Evolutionary conservation across 2,329 filamentous ascomycete genomes (phyloP), one percentile per base, ranked within the genome.

Genomic region (Drechslera avenae): DNA sequence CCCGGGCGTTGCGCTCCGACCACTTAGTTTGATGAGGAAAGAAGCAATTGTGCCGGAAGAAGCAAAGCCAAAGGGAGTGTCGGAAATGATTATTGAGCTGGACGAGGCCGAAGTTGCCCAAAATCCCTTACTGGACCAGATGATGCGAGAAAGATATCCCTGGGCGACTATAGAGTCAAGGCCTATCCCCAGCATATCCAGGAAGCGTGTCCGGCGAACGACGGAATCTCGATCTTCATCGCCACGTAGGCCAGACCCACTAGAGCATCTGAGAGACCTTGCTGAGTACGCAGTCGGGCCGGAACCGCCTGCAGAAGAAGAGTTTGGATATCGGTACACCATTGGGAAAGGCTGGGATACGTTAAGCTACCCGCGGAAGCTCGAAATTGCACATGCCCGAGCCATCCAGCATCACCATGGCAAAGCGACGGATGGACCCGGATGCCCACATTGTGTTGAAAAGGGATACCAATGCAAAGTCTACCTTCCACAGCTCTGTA

Each of bases 371-470:
- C 3, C 23, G 12, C 8, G 23, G 10, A 56, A 51, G 13, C 10
- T 53, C 5, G 34, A 46, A 14, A 36, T 58, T 33, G 56, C 56
- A 12, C 52, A 56, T 28, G 56, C 52, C 28, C 42, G 49, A 36
- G 42, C 44, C 7, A 58, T 58, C 10, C 56, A 56, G 21, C 6
- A 33, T 12, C 28, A 17, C 12, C 50, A 48, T 33, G 49, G 56
- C 17, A 42, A 41, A 19, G 31, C 18, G 14, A 33, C 39, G 12
- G 30, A 46, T 31, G 39, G 32, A n/a, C 21, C 13, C 28, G 33
- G 36, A 23, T 49, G 52, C n/a, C 44, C 46, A 12, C 40, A 37
- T 7, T 58, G 52, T 39, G 19, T 32, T 16, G 23, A 26, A 17
- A 17, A 45, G 6, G 43, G 36, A 17, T 53, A 44, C 30, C 39